Percentiles rank a stretch among this genome's conserved stretches.
Conservation (phyloP, 2,329 filamentous ascomycete species). For the Epichloe sibirici region DNA sequence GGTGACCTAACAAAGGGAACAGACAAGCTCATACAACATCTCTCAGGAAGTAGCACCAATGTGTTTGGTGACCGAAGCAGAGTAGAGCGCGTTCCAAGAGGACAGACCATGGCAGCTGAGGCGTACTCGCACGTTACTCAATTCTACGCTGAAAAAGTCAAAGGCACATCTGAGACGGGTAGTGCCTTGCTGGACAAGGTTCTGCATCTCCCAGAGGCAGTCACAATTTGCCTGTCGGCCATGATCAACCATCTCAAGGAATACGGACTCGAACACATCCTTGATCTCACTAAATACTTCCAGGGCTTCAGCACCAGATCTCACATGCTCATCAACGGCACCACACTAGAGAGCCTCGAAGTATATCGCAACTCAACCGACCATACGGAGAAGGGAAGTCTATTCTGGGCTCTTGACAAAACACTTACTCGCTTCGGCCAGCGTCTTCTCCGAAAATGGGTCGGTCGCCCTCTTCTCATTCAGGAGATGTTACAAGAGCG, state of each 20-base stretch:
- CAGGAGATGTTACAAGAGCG: constrained; percentile 62
- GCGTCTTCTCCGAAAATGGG: constrained; percentile 83
- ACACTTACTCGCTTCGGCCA: constrained; percentile 85
- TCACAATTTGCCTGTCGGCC: constrained; percentile 84
- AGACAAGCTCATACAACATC: constrained; percentile 80
- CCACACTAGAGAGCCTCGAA: constrained; percentile 84
- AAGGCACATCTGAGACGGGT: constrained; percentile 44
- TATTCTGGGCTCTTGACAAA: constrained; percentile 93
- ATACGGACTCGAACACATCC: constrained; percentile 89
- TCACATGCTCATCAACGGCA: constrained; percentile 93
- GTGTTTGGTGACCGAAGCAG: constrained; percentile 85
- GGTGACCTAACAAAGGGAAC: constrained; percentile 83
- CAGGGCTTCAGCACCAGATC: constrained; percentile 87
- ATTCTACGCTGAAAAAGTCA: constrained; percentile 84
- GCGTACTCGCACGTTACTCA: constrained; percentile 80
- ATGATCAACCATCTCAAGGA: constrained; percentile 92
- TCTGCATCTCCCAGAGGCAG: constrained; percentile 68
- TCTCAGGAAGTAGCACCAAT: constrained; percentile 81
- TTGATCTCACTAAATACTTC: constrained; percentile 93
- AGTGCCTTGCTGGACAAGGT: constrained; percentile 72
- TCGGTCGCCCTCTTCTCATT: constrained; percentile 79
- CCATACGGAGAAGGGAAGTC: constrained; percentile 68
- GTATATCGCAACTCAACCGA: constrained; percentile 95
- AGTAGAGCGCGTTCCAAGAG: constrained; percentile 64
- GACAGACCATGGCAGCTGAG: constrained; percentile 72